phyloP scores from a whole-genome alignment of 345 rosid species.

The Sonneratia caseolaris region DNA sequence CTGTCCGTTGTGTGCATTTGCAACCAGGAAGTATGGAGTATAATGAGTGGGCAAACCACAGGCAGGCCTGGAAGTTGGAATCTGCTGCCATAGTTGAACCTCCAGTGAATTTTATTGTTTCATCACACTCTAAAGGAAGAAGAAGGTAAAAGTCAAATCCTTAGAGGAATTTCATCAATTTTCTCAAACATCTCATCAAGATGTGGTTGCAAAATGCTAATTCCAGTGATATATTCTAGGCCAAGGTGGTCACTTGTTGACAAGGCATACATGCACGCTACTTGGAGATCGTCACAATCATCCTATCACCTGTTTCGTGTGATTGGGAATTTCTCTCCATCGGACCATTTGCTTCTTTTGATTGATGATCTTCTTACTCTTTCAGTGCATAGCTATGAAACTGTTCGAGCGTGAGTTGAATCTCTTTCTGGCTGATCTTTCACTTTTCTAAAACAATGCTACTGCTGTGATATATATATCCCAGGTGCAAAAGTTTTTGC shows the following conservation, averaged over 20 bases:
- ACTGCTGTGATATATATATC: not conserved
- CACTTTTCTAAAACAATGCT: not conserved
- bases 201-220: slow-evolving; percentile 5
- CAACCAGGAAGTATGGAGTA: slow-evolving; percentile 80
- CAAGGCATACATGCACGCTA: slow-evolving; percentile 88
- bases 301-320: slow-evolving; percentile 82
- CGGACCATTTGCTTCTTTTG: slow-evolving; percentile 57
- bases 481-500: not conserved
- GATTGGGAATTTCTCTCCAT: slow-evolving; percentile 61
- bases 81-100: slow-evolving; percentile 95
- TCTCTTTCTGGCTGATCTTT: slow-evolving; percentile 6
- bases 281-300: slow-evolving; percentile 96
- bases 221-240: slow-evolving; percentile 36
- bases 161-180: slow-evolving; percentile 8
- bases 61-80: slow-evolving; percentile 98
- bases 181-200: slow-evolving; percentile 8
- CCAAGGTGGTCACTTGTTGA: slow-evolving; percentile 98
- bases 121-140: slow-evolving; percentile 77
- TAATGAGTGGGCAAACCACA: slow-evolving; percentile 94
- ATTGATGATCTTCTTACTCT: slow-evolving; percentile 82
- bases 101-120: slow-evolving; percentile 78
- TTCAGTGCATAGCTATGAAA: slow-evolving; percentile 84
- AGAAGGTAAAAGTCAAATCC: slow-evolving; percentile 43
- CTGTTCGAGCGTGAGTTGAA: slow-evolving; percentile 81
- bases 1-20: slow-evolving; percentile 6